Percentiles rank a stretch among this genome's conserved stretches.
Conservation (phyloP, 495 filamentous ascomycete species). For the Penicillium ochrochloron region DNA sequence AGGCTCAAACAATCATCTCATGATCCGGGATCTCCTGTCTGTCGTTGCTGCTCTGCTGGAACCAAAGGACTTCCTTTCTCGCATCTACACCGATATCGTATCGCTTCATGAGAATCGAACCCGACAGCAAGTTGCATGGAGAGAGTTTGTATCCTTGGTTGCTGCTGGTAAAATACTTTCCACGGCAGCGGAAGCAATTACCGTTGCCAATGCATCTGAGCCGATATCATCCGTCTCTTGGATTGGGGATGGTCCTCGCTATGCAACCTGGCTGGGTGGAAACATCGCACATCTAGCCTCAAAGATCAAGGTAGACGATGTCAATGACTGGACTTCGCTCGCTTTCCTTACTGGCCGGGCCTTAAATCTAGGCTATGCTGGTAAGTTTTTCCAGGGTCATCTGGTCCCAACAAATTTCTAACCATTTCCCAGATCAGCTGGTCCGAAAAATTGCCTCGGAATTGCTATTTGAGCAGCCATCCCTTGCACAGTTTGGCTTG, state of each 20-base stretch:
- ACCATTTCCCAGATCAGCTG: conserved; percentile 55
- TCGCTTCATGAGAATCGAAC: conserved; percentile 36
- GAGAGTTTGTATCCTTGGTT: conserved; percentile 66
- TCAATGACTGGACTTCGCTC: conserved; percentile 55
- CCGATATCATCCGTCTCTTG: conserved; percentile 50
- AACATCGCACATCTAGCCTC: conserved; percentile 61
- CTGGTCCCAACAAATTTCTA: conserved; percentile 14
- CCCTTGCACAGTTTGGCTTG: conserved; percentile 36
- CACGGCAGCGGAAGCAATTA: conserved; percentile 74
- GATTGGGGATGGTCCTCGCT: conserved; percentile 68
- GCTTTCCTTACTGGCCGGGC: conserved; percentile 66
- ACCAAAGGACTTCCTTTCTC: conserved; percentile 54
- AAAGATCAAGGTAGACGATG: conserved; percentile 40
- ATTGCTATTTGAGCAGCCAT: conserved; percentile 44
- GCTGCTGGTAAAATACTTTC: conserved; percentile 75
- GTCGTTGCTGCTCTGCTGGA: conserved; percentile 60
- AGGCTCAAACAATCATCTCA: conserved; percentile 34
- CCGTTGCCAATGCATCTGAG: conserved; percentile 46
- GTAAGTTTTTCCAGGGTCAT: conserved; percentile 47
- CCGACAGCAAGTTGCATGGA: conserved; percentile 61
- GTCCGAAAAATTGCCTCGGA: conserved; percentile 53
- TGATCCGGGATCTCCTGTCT: conserved; percentile 45
- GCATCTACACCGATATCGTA: conserved; percentile 57
- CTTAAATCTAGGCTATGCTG: conserved; percentile 73
- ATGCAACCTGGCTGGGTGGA: conserved; percentile 76